Base-by-base conservation (phyloP, 2,329 filamentous ascomycete species). In the Pestalotiopsis sp. region DNA sequence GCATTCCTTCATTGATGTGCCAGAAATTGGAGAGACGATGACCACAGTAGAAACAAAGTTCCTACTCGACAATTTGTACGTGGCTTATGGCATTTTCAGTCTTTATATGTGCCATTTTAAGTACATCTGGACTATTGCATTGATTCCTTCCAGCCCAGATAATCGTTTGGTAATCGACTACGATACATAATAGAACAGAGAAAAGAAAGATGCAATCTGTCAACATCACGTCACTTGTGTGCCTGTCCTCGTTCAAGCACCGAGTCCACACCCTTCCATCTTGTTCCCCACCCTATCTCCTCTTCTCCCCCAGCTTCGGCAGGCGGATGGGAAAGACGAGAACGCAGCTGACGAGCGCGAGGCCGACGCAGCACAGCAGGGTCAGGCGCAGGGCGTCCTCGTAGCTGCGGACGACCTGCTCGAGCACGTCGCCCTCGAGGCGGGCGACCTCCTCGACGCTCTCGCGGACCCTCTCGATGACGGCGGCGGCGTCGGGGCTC, bases 331-430 rank as follows among this genome's bases (percentile, higher is more conserved):
- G 84, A 45, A 85, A 12, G 2, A 90, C 76, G 64, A 91, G 71
- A 11, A 82, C 23, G 2, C 86, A 72, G 20, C 84, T 84, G 0
- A 87, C 77, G 9, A 86, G 68, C 0, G 88, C 85, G 66, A 92
- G 74, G 1, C 77, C 76, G 0, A 80, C 74, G 67, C 82, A 84
- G 64, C 76, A 81, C 57, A 82, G 59, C 71, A 88, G 88, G 1
- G 82, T 85, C 58, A 84, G 67, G 38, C 83, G 75, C 65, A 90
- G 74, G 0, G 87, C 82, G 0, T 83, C 80, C 70, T 85, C 85
- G 71, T 90, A 90, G 70, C 86, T 86, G 67, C 76, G 74, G 2
- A 89, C 81, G 23, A 89, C 88, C 77, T 90, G 86, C 62, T 85
- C 83, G 58, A 82, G 80, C 58, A 86, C n/a, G 75, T 70, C 14